Conservation (phyloP, 306 rosid genomes). For the Clitoria ternatea region DNA sequence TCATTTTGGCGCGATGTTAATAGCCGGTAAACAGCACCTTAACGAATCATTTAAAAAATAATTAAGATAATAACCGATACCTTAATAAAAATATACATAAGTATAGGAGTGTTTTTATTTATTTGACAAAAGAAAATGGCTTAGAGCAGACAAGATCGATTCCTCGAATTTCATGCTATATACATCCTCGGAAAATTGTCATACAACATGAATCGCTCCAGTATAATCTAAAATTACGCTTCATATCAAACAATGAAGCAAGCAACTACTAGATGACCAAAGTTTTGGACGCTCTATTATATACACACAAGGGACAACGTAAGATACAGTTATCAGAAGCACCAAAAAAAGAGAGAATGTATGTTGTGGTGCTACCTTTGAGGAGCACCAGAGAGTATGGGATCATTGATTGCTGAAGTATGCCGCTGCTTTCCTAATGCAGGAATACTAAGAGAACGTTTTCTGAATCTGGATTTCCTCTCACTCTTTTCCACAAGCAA, state of each 20-base stretch:
- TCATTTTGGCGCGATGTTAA: too few species aligned
- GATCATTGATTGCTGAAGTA: constrained; percentile 46
- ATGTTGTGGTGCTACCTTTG: constrained; percentile 42
- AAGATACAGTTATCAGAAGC: neutral
- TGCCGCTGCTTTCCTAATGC: constrained; percentile 56
- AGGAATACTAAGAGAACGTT: constrained; percentile 83
- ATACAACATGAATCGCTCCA: neutral
- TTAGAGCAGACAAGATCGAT: neutral
- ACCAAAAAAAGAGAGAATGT: neutral
- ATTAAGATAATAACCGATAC: too few species aligned
- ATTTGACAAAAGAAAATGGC: neutral
- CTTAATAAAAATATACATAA: too few species aligned
- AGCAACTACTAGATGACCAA: neutral
- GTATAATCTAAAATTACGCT: neutral
- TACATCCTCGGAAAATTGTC: neutral
- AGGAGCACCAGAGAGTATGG: constrained; percentile 69
- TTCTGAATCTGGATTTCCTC: constrained; percentile 46
- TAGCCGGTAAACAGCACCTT: too few species aligned
- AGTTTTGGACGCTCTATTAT: constrained; percentile 13
- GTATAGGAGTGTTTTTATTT: neutral
- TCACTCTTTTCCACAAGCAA: constrained; percentile 46
- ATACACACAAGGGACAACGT: constrained; percentile 20
- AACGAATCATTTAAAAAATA: too few species aligned
- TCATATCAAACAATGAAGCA: neutral
- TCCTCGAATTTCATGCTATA: neutral